Percentiles rank a stretch among this genome's conserved stretches.
Conservation (phyloP, 169 alveolate genomes). For the Cryptosporidium meleagridis region DNA sequence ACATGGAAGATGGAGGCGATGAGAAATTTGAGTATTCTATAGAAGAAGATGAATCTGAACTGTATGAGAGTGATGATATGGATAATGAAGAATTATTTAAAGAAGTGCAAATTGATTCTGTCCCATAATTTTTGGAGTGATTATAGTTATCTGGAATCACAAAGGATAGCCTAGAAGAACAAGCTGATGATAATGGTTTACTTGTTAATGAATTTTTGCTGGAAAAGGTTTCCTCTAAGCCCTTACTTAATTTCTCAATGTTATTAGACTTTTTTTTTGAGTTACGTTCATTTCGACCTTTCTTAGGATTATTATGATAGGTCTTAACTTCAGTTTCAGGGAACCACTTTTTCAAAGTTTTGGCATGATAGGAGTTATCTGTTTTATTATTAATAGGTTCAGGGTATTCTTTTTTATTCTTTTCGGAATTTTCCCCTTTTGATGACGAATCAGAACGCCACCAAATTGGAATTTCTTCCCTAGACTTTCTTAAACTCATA, state of each 20-base stretch:
- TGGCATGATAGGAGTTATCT: background rate
- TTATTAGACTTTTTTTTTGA: background rate
- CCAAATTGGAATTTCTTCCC: slow-evolving; percentile 73
- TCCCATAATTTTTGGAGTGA: background rate
- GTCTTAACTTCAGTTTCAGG: slow-evolving; percentile 19
- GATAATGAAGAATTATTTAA: background rate
- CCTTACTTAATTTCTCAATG: background rate
- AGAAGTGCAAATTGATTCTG: background rate
- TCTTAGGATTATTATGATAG: background rate
- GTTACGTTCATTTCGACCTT: background rate
- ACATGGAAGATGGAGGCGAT: background rate
- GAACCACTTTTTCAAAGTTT: slow-evolving; percentile 60
- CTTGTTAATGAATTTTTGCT: background rate
- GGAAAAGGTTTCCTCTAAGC: background rate
- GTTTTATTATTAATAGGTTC: background rate
- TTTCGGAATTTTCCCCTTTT: background rate
- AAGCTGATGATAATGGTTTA: background rate
- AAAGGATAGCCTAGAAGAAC: slow-evolving; percentile 10
- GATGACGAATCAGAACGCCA: slow-evolving; percentile 74
- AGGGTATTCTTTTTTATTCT: background rate
- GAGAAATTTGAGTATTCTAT: background rate
- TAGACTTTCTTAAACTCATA: slow-evolving; percentile 12
- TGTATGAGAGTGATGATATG: background rate
- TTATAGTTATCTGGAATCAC: slow-evolving; percentile 1
- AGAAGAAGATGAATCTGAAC: background rate